Evolutionary conservation across 2,329 filamentous ascomycete species (phyloP).

Genomic region (Pseudopyricularia javanii): DNA sequence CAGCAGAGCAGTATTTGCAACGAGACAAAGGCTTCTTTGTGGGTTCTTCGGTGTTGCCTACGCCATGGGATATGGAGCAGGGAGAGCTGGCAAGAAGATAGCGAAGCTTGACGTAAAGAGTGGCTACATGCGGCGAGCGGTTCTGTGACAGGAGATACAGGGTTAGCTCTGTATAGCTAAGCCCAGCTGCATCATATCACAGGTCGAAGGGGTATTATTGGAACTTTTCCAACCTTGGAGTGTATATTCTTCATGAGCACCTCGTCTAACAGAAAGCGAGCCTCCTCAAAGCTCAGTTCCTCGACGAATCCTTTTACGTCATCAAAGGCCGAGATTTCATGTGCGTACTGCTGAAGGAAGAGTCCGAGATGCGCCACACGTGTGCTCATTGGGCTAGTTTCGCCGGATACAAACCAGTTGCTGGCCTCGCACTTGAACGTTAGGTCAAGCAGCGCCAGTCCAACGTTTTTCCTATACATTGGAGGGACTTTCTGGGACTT

Average conservation of each 20-base stretch:
- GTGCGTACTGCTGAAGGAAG: slow-evolving; percentile 19
- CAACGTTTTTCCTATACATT: slow-evolving; percentile 22
- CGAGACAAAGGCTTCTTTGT: background rate
- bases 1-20: slow-evolving; percentile 11
- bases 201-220: background rate
- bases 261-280: slow-evolving; percentile 24
- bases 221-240: slow-evolving; percentile 1
- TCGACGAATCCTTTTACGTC: slow-evolving; percentile 33
- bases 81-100: slow-evolving; percentile 30
- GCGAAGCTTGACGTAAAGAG: slow-evolving; percentile 21
- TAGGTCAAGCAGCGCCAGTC: slow-evolving; percentile 17
- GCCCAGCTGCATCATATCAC: background rate
- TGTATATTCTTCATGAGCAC: slow-evolving; percentile 1
- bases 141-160: slow-evolving; percentile 4
- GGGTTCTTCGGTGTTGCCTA: background rate
- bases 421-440: slow-evolving; percentile 14
- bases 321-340: slow-evolving; percentile 24
- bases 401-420: slow-evolving; percentile 5
- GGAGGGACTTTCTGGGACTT: slow-evolving; percentile 11
- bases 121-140: background rate
- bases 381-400: slow-evolving; percentile 7
- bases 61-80: slow-evolving; percentile 10
- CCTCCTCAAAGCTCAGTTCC: slow-evolving; percentile 25
- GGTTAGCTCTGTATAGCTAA: slow-evolving; percentile 1
- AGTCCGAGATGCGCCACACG: slow-evolving; percentile 18